Base-by-base conservation (phyloP, 495 filamentous ascomycete genomes). In the Bacidia gigantensis region DNA sequence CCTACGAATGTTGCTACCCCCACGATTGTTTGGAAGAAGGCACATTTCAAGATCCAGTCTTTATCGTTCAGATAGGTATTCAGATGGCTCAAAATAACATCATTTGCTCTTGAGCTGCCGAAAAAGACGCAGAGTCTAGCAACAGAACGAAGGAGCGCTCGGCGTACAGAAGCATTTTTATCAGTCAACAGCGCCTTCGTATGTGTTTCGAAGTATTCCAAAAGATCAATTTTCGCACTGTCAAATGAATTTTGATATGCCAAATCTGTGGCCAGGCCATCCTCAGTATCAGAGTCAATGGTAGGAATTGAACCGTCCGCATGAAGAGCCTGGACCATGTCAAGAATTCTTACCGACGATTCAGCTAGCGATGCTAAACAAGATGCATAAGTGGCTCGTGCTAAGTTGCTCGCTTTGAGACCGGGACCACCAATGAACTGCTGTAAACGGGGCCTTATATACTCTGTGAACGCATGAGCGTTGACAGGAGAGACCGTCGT, bases 1-100 rank as follows among this genome's bases (percentile, higher is more conserved):
- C 93, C 93, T 38, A 97, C 73, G 56, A 94, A 96, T 0, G 86
- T 79, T 12, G 89, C 86, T 50, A 99, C 92, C 10, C 89, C 89
- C 18, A 96, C 85, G 18, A 97, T 89, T 0, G 89, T 86, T 56
- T 94, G 87, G 57, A 99, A 95, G 62, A 97, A 97, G 18, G 93
- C 88, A 61, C 87, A 95, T 64, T 95, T 95, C 21, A 99, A 69
- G 63, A 87, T 86, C 93, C 93, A 99, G 61, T 97, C 89, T 50
- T 81, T 78, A 59, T 96, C 93, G 58, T 99, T 99, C 7, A 99
- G 73, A 58, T 99, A 99, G 0, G 93, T 99, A 62, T 97, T 99
- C 21, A 99, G 69, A 64, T 99, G 92, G 35, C 87, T 93, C 3
- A 97, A 68, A 35, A 99, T 83, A 14, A 97, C 86, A 60, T 99